A percentile compares a stretch with the other conserved stretches of the same genome.
These are phyloP conservation scores for Antrodiella citrinella DNA, from an alignment of 768 basidiomycete genomes.

Conservation along the genomic window DNA sequence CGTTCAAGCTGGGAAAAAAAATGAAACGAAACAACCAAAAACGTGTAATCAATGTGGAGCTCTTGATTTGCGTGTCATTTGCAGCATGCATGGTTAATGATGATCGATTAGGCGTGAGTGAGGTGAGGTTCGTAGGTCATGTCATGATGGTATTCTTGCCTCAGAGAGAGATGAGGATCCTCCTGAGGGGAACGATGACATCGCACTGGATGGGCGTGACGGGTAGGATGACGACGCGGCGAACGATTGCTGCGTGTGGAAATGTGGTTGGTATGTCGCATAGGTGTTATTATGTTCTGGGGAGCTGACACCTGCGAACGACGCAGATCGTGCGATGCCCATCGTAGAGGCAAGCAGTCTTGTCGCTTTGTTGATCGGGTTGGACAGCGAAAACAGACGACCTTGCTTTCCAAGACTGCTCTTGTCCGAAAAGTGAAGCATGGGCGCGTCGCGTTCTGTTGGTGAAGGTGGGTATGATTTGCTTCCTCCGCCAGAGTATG, in stretches of 20 bases:
- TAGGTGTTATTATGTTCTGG: slow-evolving; percentile 1
- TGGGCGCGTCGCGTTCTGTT: slow-evolving; percentile 17
- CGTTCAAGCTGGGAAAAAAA: background rate
- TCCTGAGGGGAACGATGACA: slow-evolving; percentile 11
- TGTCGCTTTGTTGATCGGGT: slow-evolving; percentile 13
- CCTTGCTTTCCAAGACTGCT: slow-evolving; percentile 12
- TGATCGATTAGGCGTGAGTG: too few species aligned
- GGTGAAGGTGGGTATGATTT: slow-evolving; percentile 19
- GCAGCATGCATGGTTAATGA: too few species aligned
- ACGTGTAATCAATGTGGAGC: too few species aligned
- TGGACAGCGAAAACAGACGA: slow-evolving; percentile 15
- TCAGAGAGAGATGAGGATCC: background rate
- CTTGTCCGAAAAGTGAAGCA: slow-evolving; percentile 18
- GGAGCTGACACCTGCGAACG: slow-evolving; percentile 7
- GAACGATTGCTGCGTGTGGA: slow-evolving; percentile 6
- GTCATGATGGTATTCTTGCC: background rate
- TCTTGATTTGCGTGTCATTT: too few species aligned
- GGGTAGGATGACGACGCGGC: slow-evolving; percentile 1
- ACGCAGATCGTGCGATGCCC: slow-evolving; percentile 15
- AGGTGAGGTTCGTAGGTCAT: too few species aligned
- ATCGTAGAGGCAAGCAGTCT: slow-evolving; percentile 13
- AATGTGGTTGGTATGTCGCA: slow-evolving; percentile 3
- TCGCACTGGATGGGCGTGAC: background rate
- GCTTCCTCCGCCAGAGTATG: slow-evolving; percentile 2
- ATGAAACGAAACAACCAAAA: too few species aligned